Evolutionary conservation across 352 stramenopile species (phyloP).

Genomic region (Thalassiosira pacifica): DNA sequence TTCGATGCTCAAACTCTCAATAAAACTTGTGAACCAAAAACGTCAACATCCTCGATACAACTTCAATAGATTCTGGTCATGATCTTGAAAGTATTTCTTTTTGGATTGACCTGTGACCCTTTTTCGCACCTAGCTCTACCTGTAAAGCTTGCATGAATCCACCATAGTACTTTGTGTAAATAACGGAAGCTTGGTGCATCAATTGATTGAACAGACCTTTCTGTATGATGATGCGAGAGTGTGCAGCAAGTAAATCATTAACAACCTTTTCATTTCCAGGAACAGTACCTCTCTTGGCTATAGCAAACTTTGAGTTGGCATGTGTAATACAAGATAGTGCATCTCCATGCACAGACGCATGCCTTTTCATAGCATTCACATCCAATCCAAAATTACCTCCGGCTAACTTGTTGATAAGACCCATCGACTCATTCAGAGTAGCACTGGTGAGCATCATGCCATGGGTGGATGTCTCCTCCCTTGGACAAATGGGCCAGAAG

Average conservation of each 20-base stretch:
- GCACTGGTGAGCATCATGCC: background rate
- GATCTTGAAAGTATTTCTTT: conserved; percentile 9
- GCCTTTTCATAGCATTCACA: background rate
- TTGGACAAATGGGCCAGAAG: background rate
- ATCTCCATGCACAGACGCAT: background rate
- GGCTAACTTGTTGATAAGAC: background rate
- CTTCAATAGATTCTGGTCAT: background rate
- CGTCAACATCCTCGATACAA: background rate
- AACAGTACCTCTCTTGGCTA: background rate
- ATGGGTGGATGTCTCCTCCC: background rate
- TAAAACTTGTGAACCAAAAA: background rate
- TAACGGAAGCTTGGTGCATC: conserved; percentile 6
- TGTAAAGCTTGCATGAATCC: conserved; percentile 12
- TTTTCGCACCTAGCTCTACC: background rate
- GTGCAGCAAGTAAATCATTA: background rate
- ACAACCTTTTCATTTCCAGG: background rate
- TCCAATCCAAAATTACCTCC: background rate
- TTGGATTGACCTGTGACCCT: too few species aligned
- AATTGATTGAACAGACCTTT: conserved; percentile 11
- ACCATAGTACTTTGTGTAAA: conserved; percentile 14
- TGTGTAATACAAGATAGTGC: background rate
- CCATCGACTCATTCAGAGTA: background rate
- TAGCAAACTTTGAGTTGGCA: background rate
- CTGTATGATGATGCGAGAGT: conserved; percentile 4
- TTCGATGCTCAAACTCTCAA: background rate